Base-by-base conservation (phyloP, 2,329 filamentous ascomycete genomes). In the Cladorrhinum sp. region DNA sequence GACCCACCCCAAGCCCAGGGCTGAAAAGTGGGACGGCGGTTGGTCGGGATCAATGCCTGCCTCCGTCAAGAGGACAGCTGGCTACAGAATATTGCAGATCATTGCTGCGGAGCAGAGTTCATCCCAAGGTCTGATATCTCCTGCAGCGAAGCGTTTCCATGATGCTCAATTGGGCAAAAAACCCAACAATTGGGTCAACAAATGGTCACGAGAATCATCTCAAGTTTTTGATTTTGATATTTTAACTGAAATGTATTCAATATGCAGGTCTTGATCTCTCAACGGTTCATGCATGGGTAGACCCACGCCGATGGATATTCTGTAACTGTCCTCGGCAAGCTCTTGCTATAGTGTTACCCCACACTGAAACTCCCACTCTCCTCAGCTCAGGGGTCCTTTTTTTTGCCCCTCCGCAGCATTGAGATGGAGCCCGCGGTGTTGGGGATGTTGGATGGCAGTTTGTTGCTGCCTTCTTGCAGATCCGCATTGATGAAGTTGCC, bases 361-460 rank as follows among this genome's bases (percentile, higher is more conserved):
- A 57, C 54, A 57, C n/a, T 48, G 54, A 8, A 16, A 16, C 42
- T 18, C 8, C 8, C 16, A 28, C n/a, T 18, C 16, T 24, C 16
- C 36, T 57, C 54, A 57, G 39, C 54, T 49, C 54, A 57, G 39
- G 54, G 54, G 39, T 50, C 46, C 46, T 18, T 26, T n/a, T 24
- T 24, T 57, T 57, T 57, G 54, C 54, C 54, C 54, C 54, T 57
- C 54, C 18, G 28, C 33, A 24, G 30, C 54, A 24, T 56, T 56
- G 16, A 20, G 42, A 46, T 46, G 42, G 42, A 21, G 33, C 33
- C 3, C n/a, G n/a, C n/a, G n/a, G n/a, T 36, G 28, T 54, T 33
- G 16, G 24, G 49, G 24, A 51, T 56, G 26, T 28, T 4, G 54
- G 36, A 12, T 33, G 12, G 16, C 51, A 33, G 12, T 12, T 20